phyloP scores from a whole-genome alignment of 768 basidiomycete species.

The Leccinum barrowsii region DNA sequence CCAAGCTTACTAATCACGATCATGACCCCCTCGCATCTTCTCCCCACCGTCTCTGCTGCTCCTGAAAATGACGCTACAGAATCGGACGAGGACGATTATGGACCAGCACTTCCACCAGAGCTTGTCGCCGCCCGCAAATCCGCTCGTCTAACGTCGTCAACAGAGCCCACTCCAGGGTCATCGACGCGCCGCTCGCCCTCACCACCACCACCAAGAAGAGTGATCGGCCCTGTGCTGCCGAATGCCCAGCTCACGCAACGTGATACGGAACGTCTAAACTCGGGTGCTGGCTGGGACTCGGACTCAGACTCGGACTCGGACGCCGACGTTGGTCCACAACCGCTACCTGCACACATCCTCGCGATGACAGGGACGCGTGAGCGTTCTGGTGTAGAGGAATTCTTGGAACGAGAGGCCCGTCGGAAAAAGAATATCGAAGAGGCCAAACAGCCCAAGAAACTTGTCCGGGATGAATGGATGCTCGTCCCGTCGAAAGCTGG shows the following conservation, averaged over 20 bases:
- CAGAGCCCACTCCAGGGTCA: conserved; percentile 19
- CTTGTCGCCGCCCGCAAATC: conserved; percentile 44
- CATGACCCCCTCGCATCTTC: conserved; percentile 47
- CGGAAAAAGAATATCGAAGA: conserved; percentile 73
- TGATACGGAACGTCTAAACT: background rate
- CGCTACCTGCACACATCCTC: conserved; percentile 47
- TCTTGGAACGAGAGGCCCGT: conserved; percentile 81
- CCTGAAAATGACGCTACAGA: conserved; percentile 26
- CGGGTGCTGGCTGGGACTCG: conserved; percentile 49
- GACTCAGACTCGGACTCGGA: conserved; percentile 68
- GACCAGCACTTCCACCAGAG: conserved; percentile 73
- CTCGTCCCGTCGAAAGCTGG: conserved; percentile 84
- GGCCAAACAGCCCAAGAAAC: conserved; percentile 70
- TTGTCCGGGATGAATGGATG: conserved; percentile 97
- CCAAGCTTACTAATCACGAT: background rate
- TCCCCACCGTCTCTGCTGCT: conserved; percentile 10
- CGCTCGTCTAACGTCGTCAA: conserved; percentile 22
- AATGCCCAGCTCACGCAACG: conserved; percentile 30
- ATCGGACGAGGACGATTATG: conserved; percentile 60
- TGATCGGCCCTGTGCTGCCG: conserved; percentile 55
- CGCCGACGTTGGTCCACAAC: conserved; percentile 83
- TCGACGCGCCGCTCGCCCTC: conserved; percentile 21
- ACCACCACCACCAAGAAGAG: conserved; percentile 27
- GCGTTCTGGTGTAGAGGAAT: conserved; percentile 72
- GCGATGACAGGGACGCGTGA: conserved; percentile 32